Base-by-base conservation (phyloP, 2,329 filamentous ascomycete species). In the Cladophialophora chaetospira region DNA sequence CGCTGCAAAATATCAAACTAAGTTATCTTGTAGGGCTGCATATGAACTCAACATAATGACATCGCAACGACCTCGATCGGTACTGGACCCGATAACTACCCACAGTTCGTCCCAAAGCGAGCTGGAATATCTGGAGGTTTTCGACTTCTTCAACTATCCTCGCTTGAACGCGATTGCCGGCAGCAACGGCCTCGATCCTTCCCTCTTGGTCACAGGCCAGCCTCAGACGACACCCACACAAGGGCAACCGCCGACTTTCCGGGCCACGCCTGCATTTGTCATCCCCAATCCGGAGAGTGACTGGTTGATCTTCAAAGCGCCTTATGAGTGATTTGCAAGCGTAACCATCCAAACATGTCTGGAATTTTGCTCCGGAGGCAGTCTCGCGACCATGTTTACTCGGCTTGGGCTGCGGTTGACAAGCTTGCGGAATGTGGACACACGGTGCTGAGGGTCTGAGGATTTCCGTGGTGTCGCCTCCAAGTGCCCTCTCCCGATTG, bases 121-220 rank as follows among this genome's bases (percentile, higher is more conserved):
- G 68, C 77, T 96, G 3, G 92, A 96, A 69, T 95, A 95, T 69
- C 77, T 96, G 2, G 91, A 96, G 66, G 88, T 96, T 0, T 96
- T 97, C 69, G 90, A 94, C 66, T 96, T 95, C 70, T 97, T 96
- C 78, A 96, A 96, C 69, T 85, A 95, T 55, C 92, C 92, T 1
- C 79, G 91, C 15, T 76, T 96, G 29, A 60, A 58, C 5, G 49
- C 57, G 36, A 57, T 62, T 23, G 50, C 50, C 8, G 45, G 54
- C 8, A 47, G 47, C 25, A 53, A 43, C 25, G 53, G 35, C 2
- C 47, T 57, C 28, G 57, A 60, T 47, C 53, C 49, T 5, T 33
- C 57, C 25, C 48, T 31, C 9, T 36, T 26, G 3, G 15, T 57
- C n/a, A 33, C 55, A 9, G 33, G 23, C 13, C 50, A 54, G n/a